Evolutionary conservation across 805 yeast species (phyloP).

Genomic region (Wickerhamomyces alni): DNA sequence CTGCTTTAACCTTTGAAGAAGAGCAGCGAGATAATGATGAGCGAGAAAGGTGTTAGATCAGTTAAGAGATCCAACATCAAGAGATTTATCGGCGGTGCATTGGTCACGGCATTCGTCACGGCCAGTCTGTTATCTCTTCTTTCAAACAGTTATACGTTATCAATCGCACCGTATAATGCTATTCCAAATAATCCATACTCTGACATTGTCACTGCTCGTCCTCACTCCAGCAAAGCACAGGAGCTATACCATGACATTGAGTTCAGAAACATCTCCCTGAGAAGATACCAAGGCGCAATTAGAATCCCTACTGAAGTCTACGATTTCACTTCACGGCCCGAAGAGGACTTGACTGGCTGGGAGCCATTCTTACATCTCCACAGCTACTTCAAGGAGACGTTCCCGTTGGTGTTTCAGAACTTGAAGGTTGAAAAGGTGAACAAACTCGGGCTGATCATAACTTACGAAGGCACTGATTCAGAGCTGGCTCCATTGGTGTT

Average conservation of each 20-base stretch:
- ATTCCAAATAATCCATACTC: constrained; percentile 1
- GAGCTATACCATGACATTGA: not conserved
- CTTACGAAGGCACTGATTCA: constrained; percentile 52
- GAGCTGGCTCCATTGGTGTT: constrained; percentile 58
- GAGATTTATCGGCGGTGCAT: no score
- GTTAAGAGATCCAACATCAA: not conserved
- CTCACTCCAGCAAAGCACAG: no score
- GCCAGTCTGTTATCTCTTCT: no score
- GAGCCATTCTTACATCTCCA: constrained; percentile 36
- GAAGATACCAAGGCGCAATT: constrained; percentile 51
- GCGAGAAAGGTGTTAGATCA: not conserved
- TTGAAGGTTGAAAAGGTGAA: constrained; percentile 52
- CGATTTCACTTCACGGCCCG: constrained; percentile 41
- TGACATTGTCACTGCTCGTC: not conserved
- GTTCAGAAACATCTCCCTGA: constrained; percentile 35
- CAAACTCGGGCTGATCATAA: constrained; percentile 56
- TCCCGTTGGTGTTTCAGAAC: constrained; percentile 46
- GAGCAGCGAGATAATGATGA: no score
- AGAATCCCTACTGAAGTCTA: constrained; percentile 57
- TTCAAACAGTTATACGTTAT: no score
- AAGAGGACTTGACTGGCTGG: constrained; percentile 29
- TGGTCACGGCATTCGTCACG: no score
- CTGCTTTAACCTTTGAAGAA: no score
- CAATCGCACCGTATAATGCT: no score
- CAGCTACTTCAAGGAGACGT: constrained; percentile 44